phyloP scores from a whole-genome alignment of 495 filamentous ascomycete species.

The Terfezia claveryi region DNA sequence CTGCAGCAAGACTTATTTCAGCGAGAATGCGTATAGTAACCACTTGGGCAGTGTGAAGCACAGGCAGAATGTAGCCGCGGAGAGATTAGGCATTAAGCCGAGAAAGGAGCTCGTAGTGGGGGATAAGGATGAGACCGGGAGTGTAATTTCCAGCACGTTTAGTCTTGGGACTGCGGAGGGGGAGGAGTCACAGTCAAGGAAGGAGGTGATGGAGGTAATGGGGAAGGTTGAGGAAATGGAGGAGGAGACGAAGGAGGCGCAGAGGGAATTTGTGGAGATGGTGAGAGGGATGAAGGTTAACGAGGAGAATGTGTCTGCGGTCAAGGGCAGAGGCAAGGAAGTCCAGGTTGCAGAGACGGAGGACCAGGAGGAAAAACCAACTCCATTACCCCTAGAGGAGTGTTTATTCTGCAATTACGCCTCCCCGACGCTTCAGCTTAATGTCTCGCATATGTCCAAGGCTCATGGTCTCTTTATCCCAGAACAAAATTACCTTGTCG shows the following conservation, averaged over 20 bases:
- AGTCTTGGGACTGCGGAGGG: constrained; percentile 53
- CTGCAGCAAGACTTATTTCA: constrained; percentile 85
- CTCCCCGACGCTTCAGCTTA: constrained; percentile 47
- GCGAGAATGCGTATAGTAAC: constrained; percentile 85
- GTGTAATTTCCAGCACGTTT: constrained; percentile 75
- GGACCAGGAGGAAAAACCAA: constrained; percentile 14
- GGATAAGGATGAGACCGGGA: constrained; percentile 49
- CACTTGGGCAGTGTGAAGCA: constrained; percentile 86
- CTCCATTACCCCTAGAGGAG: constrained; percentile 29
- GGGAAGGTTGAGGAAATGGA: background rate
- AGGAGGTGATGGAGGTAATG: background rate
- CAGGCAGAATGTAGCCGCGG: constrained; percentile 38
- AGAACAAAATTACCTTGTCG: constrained; percentile 55
- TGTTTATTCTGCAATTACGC: constrained; percentile 83
- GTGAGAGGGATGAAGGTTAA: constrained; percentile 53
- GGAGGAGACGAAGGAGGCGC: constrained; percentile 34
- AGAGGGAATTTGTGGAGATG: constrained; percentile 56
- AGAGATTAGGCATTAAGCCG: constrained; percentile 6
- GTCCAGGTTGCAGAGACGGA: constrained; percentile 12
- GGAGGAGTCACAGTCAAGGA: constrained; percentile 14
- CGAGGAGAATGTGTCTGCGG: constrained; percentile 26
- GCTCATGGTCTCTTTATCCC: constrained; percentile 93
- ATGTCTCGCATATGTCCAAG: constrained; percentile 71
- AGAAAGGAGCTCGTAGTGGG: constrained; percentile 20
- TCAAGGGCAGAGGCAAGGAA: constrained; percentile 4